These are phyloP conservation scores for Lasiosphaeria hispida DNA, from an alignment of 495 filamentous ascomycete species.

Conservation along the genomic window DNA sequence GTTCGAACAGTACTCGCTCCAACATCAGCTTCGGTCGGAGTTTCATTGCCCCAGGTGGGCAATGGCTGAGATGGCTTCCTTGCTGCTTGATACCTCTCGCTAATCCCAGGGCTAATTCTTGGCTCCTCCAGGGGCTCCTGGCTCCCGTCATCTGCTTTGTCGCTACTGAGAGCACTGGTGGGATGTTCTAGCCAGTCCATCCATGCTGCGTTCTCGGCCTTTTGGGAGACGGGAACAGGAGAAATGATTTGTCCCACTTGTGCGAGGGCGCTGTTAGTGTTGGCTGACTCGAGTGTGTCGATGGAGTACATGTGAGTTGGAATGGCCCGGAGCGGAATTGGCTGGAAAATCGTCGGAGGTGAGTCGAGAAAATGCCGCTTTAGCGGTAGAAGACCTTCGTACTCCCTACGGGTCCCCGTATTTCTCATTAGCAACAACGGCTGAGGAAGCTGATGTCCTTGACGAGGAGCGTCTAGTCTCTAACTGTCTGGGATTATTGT, in stretches of 20 bases:
- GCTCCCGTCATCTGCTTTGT: conserved; percentile 15
- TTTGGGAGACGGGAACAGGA: conserved; percentile 22
- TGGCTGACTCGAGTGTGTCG: conserved; percentile 15
- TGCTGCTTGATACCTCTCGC: conserved; percentile 11
- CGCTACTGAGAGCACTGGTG: conserved; percentile 14
- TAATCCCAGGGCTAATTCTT: conserved; percentile 28
- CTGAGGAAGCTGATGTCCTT: neutral
- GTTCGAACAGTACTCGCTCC: neutral
- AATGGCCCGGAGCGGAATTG: conserved; percentile 17
- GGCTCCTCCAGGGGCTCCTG: neutral
- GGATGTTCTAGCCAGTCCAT: conserved; percentile 21
- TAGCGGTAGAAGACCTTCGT: no score
- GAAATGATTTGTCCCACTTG: conserved; percentile 19
- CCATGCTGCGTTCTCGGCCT: conserved; percentile 21
- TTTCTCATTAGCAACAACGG: neutral
- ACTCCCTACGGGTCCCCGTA: no score
- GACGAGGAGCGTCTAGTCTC: neutral
- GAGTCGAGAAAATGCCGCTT: neutral
- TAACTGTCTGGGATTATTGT: neutral
- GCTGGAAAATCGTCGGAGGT: conserved; percentile 9
- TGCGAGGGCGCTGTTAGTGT: conserved; percentile 24
- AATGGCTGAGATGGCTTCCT: conserved; percentile 3
- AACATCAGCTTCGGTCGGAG: neutral
- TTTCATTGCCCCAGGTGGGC: neutral
- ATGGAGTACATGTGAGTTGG: conserved; percentile 4